Evolutionary conservation across 257 asterid genomes (phyloP).

Genomic region (Forsythia suspensa): DNA sequence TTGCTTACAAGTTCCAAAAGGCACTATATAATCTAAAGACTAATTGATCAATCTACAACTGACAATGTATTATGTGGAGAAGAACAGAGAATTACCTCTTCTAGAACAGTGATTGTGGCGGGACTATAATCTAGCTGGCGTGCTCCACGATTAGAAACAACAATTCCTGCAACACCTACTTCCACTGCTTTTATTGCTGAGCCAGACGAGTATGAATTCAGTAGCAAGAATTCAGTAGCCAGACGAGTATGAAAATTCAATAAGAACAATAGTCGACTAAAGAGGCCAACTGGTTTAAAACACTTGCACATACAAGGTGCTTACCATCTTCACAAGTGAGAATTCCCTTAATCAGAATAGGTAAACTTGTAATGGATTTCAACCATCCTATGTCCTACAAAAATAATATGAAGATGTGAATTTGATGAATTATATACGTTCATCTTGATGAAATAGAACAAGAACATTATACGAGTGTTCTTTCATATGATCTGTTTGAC

Average conservation of each 20-base stretch:
- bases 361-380: slow-evolving; percentile 53
- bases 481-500: neutral
- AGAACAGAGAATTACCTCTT: slow-evolving; percentile 41
- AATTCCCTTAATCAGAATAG: slow-evolving; percentile 56
- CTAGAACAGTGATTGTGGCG: slow-evolving; percentile 59
- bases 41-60: neutral
- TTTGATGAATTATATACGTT: neutral
- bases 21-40: neutral
- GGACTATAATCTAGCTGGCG: slow-evolving; percentile 63
- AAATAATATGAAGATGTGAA: neutral
- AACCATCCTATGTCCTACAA: slow-evolving; percentile 69
- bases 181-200: slow-evolving; percentile 60
- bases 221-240: neutral
- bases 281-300: neutral
- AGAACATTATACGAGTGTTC: neutral
- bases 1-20: neutral
- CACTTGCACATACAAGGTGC: neutral
- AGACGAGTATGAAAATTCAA: neutral
- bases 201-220: neutral
- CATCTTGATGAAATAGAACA: neutral
- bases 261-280: neutral
- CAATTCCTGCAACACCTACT: slow-evolving; percentile 55
- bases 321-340: slow-evolving; percentile 62
- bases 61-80: neutral
- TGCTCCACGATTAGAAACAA: slow-evolving; percentile 72